phyloP scores from a whole-genome alignment of 257 asterid genomes.

The Coffea canephora region DNA sequence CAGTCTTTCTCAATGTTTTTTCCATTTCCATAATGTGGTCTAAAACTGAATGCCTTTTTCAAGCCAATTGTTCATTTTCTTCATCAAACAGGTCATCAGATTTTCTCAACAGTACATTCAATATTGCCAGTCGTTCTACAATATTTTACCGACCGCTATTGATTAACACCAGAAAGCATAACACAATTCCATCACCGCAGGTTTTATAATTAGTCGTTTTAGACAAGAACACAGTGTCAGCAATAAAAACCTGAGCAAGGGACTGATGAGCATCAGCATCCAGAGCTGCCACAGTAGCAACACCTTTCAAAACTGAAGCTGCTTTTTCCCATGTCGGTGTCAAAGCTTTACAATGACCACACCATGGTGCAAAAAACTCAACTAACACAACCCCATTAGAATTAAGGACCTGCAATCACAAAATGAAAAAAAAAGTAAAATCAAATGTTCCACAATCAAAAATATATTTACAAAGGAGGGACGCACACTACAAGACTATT shows the following conservation, averaged over 20 bases:
- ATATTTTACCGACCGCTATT: background rate
- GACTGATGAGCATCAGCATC: slow-evolving; percentile 95
- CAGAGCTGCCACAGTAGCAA: slow-evolving; percentile 86
- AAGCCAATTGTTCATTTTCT: background rate
- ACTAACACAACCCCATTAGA: slow-evolving; percentile 83
- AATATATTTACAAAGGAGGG: too few species aligned
- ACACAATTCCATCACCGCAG: background rate
- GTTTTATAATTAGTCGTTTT: background rate
- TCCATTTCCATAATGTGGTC: too few species aligned
- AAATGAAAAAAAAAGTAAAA: background rate
- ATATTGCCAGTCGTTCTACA: background rate
- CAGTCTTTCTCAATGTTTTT: background rate
- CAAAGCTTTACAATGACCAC: slow-evolving; percentile 92
- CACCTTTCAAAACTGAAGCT: slow-evolving; percentile 83
- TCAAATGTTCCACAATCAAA: too few species aligned
- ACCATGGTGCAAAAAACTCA: slow-evolving; percentile 97
- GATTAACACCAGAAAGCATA: background rate
- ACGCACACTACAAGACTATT: background rate
- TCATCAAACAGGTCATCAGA: background rate
- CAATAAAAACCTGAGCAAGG: slow-evolving; percentile 69
- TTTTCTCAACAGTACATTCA: background rate
- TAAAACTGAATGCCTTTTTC: background rate
- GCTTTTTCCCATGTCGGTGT: slow-evolving; percentile 94
- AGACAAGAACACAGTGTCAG: background rate
- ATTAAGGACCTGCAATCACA: slow-evolving; percentile 63